Evolutionary conservation across 2,329 filamentous ascomycete genomes (phyloP).

Genomic region (Cercospora sojina): DNA sequence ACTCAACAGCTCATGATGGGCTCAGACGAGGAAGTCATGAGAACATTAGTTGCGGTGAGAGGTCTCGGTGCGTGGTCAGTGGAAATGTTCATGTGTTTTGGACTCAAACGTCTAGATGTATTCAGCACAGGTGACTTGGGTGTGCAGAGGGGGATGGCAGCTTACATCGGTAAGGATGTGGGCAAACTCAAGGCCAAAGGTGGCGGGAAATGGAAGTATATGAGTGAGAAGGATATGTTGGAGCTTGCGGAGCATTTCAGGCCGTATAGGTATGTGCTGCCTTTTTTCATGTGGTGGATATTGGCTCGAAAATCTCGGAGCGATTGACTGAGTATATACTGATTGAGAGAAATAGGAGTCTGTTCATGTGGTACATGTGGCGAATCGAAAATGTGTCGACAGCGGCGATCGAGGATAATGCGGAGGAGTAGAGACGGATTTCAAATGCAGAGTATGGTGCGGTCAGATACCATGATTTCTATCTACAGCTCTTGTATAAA

Average conservation of each 20-base stretch:
- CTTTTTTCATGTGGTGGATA: background rate
- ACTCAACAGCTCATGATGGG: conserved; percentile 74
- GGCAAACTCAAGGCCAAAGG: conserved; percentile 75
- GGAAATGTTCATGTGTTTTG: conserved; percentile 97
- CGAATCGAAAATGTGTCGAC: conserved; percentile 35
- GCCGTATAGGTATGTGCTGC: conserved; percentile 66
- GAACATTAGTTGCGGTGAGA: conserved; percentile 78
- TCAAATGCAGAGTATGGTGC: too few species aligned
- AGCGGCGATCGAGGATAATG: conserved; percentile 27
- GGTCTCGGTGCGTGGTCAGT: conserved; percentile 89
- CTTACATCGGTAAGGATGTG: conserved; percentile 78
- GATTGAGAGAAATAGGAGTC: conserved; percentile 54
- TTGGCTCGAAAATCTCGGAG: background rate
- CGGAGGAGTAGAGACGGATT: background rate
- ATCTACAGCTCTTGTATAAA: background rate
- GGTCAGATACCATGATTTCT: too few species aligned
- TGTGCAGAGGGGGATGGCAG: conserved; percentile 91
- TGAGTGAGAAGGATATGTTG: conserved; percentile 89
- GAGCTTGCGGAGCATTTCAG: conserved; percentile 75
- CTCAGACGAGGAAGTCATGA: conserved; percentile 80
- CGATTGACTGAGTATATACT: conserved; percentile 3
- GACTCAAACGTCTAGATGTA: conserved; percentile 90
- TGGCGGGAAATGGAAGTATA: conserved; percentile 95
- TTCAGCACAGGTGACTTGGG: conserved; percentile 90
- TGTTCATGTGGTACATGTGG: conserved; percentile 99